These are phyloP conservation scores for Trichosporon asahii DNA, from an alignment of 1,284 basidiomycete genomes.

Conservation along the genomic window DNA sequence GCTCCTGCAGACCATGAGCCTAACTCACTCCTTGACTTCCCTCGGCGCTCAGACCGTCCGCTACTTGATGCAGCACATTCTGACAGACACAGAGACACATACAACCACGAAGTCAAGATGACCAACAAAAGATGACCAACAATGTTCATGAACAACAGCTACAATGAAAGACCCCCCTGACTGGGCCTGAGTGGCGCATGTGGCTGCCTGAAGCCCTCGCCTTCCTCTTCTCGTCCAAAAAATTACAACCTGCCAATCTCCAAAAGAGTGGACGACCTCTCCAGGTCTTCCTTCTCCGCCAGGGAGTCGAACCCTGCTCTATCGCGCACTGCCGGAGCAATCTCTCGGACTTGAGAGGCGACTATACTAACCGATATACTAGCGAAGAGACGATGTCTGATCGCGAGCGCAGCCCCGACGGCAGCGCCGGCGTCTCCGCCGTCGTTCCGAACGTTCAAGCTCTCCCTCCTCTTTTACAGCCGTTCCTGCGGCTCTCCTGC, in stretches of 20 bases:
- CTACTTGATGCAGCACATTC: no score
- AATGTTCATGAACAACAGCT: neutral
- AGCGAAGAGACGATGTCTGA: neutral
- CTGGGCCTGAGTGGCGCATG: neutral
- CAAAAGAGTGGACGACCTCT: neutral
- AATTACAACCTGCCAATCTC: neutral
- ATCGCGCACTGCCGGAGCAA: neutral
- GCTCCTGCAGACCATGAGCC: no score
- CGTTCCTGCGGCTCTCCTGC: neutral
- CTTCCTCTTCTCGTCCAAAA: neutral
- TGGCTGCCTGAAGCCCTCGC: neutral
- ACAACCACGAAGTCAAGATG: no score
- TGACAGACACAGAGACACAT: no score
- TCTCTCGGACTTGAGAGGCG: constrained; percentile 6
- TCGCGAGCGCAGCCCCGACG: neutral
- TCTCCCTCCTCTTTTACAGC: neutral
- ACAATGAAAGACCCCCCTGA: neutral
- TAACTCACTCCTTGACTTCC: no score
- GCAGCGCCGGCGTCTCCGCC: neutral
- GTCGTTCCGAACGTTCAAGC: neutral
- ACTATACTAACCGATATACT: constrained; percentile 11
- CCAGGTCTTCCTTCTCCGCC: neutral
- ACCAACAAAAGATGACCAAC: neutral
- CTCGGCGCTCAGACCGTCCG: no score
- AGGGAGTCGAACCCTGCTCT: constrained; percentile 9